Conservation (phyloP, 768 basidiomycete genomes). For the Trichaptum fuscoviolaceum region DNA sequence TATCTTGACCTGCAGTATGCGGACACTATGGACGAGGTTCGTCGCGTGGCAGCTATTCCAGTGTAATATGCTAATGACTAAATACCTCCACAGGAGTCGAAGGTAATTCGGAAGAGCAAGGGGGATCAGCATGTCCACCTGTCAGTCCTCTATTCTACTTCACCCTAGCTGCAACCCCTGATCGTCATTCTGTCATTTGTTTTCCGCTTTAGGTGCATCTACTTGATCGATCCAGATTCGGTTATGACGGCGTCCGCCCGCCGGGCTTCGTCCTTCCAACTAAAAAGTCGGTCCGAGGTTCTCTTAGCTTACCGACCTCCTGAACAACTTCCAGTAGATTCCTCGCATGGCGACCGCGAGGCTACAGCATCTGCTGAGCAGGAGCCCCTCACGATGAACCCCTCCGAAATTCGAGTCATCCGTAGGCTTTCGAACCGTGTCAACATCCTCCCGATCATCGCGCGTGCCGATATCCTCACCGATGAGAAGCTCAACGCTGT, state of each 20-base stretch:
- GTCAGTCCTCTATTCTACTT: slow-evolving; percentile 37
- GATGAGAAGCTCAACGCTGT: slow-evolving; percentile 67
- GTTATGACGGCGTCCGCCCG: slow-evolving; percentile 53
- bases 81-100: slow-evolving; percentile 60
- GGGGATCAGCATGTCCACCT: slow-evolving; percentile 88
- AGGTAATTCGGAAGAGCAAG: slow-evolving; percentile 81
- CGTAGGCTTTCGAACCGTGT: slow-evolving; percentile 65
- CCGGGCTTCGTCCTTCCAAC: slow-evolving; percentile 43
- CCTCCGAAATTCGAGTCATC: slow-evolving; percentile 75
- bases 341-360: slow-evolving; percentile 32
- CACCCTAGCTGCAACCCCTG: slow-evolving; percentile 13
- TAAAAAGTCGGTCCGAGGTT: slow-evolving; percentile 59
- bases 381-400: slow-evolving; percentile 58
- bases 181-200: slow-evolving; percentile 15
- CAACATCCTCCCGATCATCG: slow-evolving; percentile 80
- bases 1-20: slow-evolving; percentile 79
- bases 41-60: slow-evolving; percentile 15
- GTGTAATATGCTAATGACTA: slow-evolving; percentile 1
- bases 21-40: slow-evolving; percentile 82
- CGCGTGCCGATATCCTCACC: slow-evolving; percentile 77
- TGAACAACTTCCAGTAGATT: slow-evolving; percentile 52
- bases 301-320: slow-evolving; percentile 51
- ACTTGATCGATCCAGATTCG: slow-evolving; percentile 76
- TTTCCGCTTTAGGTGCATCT: slow-evolving; percentile 58
- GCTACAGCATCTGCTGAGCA: slow-evolving; percentile 44